Evolutionary conservation across 2,329 filamentous ascomycete genomes (phyloP).

Genomic region (Pseudogymnoascus destructans): DNA sequence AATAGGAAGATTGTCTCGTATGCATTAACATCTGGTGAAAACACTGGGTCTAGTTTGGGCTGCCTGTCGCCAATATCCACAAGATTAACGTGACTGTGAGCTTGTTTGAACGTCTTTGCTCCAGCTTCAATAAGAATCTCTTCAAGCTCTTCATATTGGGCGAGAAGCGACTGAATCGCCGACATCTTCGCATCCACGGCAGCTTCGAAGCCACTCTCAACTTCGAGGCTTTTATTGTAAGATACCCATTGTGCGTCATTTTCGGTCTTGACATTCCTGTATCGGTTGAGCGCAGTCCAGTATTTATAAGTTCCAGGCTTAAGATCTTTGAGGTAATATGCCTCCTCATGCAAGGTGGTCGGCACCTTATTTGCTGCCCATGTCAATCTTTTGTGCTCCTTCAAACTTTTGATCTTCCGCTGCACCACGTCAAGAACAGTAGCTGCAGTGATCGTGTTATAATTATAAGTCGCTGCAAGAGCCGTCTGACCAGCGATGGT

Average conservation of each 20-base stretch:
- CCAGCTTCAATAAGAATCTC: slow-evolving; percentile 39
- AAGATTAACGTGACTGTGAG: slow-evolving; percentile 40
- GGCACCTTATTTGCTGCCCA: slow-evolving; percentile 13
- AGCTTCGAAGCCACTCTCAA: slow-evolving; percentile 22
- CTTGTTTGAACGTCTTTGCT: slow-evolving; percentile 53
- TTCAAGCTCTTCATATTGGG: slow-evolving; percentile 43
- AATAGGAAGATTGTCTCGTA: slow-evolving; percentile 19
- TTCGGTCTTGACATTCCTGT: slow-evolving; percentile 19
- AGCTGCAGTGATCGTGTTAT: slow-evolving; percentile 24
- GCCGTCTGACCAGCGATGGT: slow-evolving; percentile 30
- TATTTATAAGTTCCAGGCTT: slow-evolving; percentile 45
- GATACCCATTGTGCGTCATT: slow-evolving; percentile 26
- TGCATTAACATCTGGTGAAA: slow-evolving; percentile 9
- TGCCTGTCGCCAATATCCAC: no score
- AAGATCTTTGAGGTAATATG: slow-evolving; percentile 37
- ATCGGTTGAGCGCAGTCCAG: slow-evolving; percentile 34
- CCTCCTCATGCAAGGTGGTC: slow-evolving; percentile 31
- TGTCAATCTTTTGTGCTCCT: slow-evolving; percentile 17
- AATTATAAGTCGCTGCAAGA: slow-evolving; percentile 24
- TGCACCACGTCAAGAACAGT: slow-evolving; percentile 50
- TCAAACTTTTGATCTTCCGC: slow-evolving; percentile 37
- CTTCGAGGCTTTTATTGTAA: slow-evolving; percentile 25
- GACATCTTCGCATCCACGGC: slow-evolving; percentile 39
- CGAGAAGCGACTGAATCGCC: slow-evolving; percentile 38
- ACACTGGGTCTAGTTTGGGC: not conserved